These are phyloP conservation scores for Metarhizium humberi DNA, from an alignment of 2,329 filamentous ascomycete genomes.

Conservation along the genomic window DNA sequence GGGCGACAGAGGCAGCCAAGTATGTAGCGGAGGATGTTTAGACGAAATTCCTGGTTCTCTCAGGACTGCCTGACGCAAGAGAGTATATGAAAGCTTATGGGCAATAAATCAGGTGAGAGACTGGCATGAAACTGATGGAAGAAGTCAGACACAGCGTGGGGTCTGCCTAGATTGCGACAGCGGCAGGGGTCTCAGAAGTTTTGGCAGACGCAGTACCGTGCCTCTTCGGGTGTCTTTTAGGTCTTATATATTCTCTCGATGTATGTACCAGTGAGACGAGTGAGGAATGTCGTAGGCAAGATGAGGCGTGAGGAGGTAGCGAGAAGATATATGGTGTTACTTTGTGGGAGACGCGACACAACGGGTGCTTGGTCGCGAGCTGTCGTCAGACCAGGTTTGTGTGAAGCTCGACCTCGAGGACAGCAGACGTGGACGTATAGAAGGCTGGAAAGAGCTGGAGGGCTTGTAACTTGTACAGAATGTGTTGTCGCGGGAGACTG, in stretches of 20 bases:
- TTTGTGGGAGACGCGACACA: neutral
- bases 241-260: slow-evolving; percentile 8
- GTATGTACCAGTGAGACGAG: slow-evolving; percentile 2
- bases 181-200: slow-evolving; percentile 5
- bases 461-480: slow-evolving; percentile 1
- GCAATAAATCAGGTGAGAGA: slow-evolving; percentile 1
- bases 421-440: neutral
- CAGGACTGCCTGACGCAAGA: neutral
- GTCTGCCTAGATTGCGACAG: slow-evolving; percentile 1
- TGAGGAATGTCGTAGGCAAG: slow-evolving; percentile 5
- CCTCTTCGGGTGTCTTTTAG: slow-evolving; percentile 5
- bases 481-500: slow-evolving; percentile 7
- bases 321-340: slow-evolving; percentile 1
- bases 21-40: neutral
- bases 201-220: neutral
- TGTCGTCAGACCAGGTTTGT: slow-evolving; percentile 4
- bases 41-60: neutral
- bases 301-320: slow-evolving; percentile 5
- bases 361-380: slow-evolving; percentile 1
- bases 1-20: neutral
- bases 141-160: slow-evolving; percentile 6
- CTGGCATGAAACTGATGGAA: slow-evolving; percentile 4
- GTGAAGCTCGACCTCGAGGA: neutral
- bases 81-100: neutral
- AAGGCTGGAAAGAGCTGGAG: neutral